Evolutionary conservation across 2,329 filamentous ascomycete species (phyloP).

Genomic region (Neonectria magnoliae): DNA sequence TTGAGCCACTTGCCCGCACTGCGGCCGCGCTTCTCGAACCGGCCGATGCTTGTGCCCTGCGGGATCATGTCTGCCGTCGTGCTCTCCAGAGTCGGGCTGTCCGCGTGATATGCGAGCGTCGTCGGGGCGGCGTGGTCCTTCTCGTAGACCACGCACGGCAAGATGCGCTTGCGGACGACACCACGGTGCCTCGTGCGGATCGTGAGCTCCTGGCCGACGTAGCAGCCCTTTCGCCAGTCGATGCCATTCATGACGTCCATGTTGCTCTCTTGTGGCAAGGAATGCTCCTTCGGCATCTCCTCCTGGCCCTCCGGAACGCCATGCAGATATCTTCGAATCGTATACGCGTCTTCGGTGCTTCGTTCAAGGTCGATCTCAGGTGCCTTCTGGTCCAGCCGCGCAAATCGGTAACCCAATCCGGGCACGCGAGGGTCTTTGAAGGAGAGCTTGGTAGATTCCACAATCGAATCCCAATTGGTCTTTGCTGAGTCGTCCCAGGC

Average conservation of each 20-base stretch:
- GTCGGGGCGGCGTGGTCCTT: constrained; percentile 51
- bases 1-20: constrained; percentile 83
- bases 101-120: constrained; percentile 59
- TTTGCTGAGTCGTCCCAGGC: constrained; percentile 70
- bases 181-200: constrained; percentile 95
- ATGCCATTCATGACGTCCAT: constrained; percentile 87
- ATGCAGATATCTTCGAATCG: constrained; percentile 77
- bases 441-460: constrained; percentile 44
- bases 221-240: constrained; percentile 96
- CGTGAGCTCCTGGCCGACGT: constrained; percentile 95
- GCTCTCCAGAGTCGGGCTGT: constrained; percentile 37
- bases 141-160: constrained; percentile 81
- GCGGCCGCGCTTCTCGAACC: constrained; percentile 67
- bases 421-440: constrained; percentile 64
- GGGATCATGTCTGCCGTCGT: constrained; percentile 52
- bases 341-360: constrained; percentile 71
- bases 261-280: constrained; percentile 89
- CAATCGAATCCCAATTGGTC: constrained; percentile 34
- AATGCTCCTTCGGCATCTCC: constrained; percentile 77
- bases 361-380: constrained; percentile 56
- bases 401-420: constrained; percentile 63
- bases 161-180: constrained; percentile 87
- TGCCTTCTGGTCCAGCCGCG: constrained; percentile 45
- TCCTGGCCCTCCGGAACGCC: constrained; percentile 87
- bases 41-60: constrained; percentile 59